Evolutionary conservation across 768 basidiomycete species (phyloP), one percentile per base, ranked within the genome.

Genomic region (Hortiboletus flavorubellus): DNA sequence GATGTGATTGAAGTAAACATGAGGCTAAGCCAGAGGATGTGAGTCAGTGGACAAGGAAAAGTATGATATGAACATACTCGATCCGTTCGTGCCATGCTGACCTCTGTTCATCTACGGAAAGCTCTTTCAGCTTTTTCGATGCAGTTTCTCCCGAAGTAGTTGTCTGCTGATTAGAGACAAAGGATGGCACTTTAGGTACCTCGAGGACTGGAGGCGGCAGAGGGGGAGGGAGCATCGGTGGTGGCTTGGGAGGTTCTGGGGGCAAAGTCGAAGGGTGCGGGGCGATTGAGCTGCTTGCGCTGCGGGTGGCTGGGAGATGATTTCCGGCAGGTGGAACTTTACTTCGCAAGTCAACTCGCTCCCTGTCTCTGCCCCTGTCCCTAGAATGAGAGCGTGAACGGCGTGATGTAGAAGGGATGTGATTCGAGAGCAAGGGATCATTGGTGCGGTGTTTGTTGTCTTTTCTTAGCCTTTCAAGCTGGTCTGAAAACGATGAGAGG

Each of bases 81-180:
- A 79, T 66, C 29, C 77, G 75, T 37, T 73, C 68, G 35, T 71
- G 64, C 77, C 77, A 78, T 41, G 69, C 61, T 26, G 54, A 59
- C n/a, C 66, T 67, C 45, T 72, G 75, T 47, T 78, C 75, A 4
- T 73, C 73, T 21, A 65, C 34, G n/a, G 74, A 64, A 18, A 68
- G 39, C 11, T 61, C 67, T 46, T 67, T 68, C 16, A 42, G 14
- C 26, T 53, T 54, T 45, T 31, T 62, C 23, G 54, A n/a, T 30
- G 33, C 8, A 10, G 47, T 26, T 35, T 39, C 48, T 26, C 23
- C 44, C 9, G 52, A 38, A 49, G 35, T 38, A 14, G 51, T 18
- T 30, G 47, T 39, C 15, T 51, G 60, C 21, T 61, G 64, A 18
- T 39, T 42, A 18, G 54, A 62, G 39, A 23, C 53, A 45, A 69